Base-by-base conservation (phyloP, 2,329 filamentous ascomycete genomes). In the Sphaerulina musiva region DNA sequence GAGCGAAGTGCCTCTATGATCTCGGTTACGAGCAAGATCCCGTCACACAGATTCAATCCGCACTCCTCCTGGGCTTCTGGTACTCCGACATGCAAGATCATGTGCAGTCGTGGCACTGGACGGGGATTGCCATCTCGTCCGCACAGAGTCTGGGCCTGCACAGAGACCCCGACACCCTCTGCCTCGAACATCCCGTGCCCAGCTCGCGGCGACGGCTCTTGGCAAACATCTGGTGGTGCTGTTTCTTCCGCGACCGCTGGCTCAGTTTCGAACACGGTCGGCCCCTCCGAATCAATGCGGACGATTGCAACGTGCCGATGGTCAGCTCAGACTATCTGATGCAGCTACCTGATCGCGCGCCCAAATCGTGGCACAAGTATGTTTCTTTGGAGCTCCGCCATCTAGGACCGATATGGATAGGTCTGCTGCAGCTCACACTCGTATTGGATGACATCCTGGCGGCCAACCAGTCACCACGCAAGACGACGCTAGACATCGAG, bases 91-190 rank as follows among this genome's bases (percentile, higher is more conserved):
- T 51, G 20, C 53, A 56, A n/a, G 44, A 56, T 17, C 50, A 54
- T n/a, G 51, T 50, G 9, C 53, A 56, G n/a, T 45, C 56, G 20
- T 59, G 56, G 56, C 54, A 59, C 42, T 59, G 56, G 56, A 56
- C 54, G 0, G 56, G 56, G 9, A 50, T 59, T 3, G 54, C 56
- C 14, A 54, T 59, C 26, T 54, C 53, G 23, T 51, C 51, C 11
- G 51, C 53, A 32, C 56, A 59, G 17, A 51, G 42, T 32, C 48
- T 56, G 23, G 56, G 56, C 17, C 44, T 59, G 11, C 56, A 59
- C 44, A 48, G 56, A 34, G 32, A 46, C 20, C 54, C 56, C 4
- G 43, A 47, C n/a, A 44, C 50, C 17, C 47, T 41, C 29, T 34
- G 53, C 29, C 44, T 41, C 10, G 43, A 45, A 14, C 38, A 40